These are phyloP conservation scores for Rosa chinensis DNA, from an alignment of 306 rosid genomes.

Conservation along the genomic window DNA sequence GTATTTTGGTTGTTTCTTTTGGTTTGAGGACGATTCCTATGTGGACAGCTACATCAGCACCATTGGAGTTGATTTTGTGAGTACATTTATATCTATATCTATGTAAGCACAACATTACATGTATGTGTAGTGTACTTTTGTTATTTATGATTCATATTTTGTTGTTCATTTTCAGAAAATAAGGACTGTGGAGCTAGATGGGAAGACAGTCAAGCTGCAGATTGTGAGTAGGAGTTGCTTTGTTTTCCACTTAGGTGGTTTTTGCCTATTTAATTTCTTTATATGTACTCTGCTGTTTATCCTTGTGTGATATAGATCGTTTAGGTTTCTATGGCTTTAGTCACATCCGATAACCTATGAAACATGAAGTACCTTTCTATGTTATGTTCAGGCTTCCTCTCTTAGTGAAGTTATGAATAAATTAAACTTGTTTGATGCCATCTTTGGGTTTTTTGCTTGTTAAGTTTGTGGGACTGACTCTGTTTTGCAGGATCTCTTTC, in stretches of 20 bases:
- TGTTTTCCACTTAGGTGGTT: not conserved
- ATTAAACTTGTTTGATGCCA: too few species aligned
- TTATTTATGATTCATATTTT: not conserved
- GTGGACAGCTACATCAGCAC: conserved; percentile 95
- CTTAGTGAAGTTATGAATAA: too few species aligned
- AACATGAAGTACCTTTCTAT: too few species aligned
- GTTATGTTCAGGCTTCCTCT: too few species aligned
- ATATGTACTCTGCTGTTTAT: too few species aligned
- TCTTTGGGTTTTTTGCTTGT: too few species aligned
- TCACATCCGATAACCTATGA: too few species aligned
- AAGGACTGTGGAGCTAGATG: conserved; percentile 86
- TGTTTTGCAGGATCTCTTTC: too few species aligned
- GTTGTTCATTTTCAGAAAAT: conserved; percentile 59
- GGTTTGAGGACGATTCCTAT: conserved; percentile 81
- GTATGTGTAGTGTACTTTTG: not conserved
- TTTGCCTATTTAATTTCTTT: not conserved
- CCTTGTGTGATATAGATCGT: too few species aligned
- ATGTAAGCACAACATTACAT: not conserved
- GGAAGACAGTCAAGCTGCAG: conserved; percentile 91
- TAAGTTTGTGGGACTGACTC: too few species aligned
- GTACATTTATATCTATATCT: too few species aligned
- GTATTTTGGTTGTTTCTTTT: not conserved
- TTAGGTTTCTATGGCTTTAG: too few species aligned
- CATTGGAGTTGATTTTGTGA: conserved; percentile 96
- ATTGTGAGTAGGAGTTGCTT: conserved; percentile 59